phyloP scores from a whole-genome alignment of 2,329 filamentous ascomycete genomes.

The Sarocladium oryzae region DNA sequence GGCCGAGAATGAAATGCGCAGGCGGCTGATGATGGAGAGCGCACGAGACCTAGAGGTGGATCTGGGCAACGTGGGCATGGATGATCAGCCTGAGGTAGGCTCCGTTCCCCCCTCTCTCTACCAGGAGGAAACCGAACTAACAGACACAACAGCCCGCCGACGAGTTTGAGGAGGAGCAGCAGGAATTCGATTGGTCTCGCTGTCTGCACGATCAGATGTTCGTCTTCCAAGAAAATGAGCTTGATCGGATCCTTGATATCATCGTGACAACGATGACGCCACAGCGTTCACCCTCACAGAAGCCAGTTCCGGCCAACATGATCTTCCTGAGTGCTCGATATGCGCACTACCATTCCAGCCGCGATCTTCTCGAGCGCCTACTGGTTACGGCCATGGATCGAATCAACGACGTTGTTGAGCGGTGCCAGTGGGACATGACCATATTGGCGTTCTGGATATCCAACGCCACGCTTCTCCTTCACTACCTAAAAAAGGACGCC shows the following conservation, averaged over 20 bases:
- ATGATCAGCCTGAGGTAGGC: conserved; percentile 85
- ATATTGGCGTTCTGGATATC: conserved; percentile 99
- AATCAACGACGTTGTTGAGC: conserved; percentile 95
- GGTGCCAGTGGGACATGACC: conserved; percentile 98
- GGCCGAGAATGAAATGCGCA: conserved; percentile 90
- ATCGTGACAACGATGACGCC: conserved; percentile 98
- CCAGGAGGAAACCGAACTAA: not conserved
- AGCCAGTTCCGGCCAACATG: conserved; percentile 94
- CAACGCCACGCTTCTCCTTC: conserved; percentile 88
- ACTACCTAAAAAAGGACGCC: conserved; percentile 92
- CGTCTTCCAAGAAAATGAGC: conserved; percentile 91
- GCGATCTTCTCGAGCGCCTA: conserved; percentile 73
- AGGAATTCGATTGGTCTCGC: conserved; percentile 92
- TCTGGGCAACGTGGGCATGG: conserved; percentile 87
- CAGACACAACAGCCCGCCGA: conserved; percentile 53
- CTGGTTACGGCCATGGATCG: conserved; percentile 86
- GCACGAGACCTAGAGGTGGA: conserved; percentile 95
- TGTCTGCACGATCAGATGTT: conserved; percentile 99
- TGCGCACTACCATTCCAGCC: conserved; percentile 90
- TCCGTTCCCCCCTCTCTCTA: too few species aligned
- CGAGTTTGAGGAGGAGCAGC: conserved; percentile 75
- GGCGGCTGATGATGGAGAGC: conserved; percentile 99
- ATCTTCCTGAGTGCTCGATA: conserved; percentile 94
- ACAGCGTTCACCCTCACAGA: conserved; percentile 91
- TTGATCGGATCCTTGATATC: conserved; percentile 87